Base-by-base conservation (phyloP, 257 asterid genomes). In the Solanum chiquidenum region DNA sequence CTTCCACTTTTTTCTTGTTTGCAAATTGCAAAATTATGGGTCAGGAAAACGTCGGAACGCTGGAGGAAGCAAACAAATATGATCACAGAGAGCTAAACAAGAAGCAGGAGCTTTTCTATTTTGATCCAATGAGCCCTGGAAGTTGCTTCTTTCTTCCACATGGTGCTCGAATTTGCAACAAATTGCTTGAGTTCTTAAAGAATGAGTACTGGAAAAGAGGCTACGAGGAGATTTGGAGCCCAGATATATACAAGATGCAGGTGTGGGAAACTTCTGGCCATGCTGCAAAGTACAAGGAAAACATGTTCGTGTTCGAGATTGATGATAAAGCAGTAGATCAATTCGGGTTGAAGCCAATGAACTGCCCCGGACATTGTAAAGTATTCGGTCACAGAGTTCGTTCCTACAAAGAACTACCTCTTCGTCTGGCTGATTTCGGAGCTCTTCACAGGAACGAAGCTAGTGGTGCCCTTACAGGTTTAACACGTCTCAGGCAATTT, bases 231-330 rank as follows among this genome's bases (percentile, higher is more conserved):
- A 98, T 97, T 35, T 90, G 94, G 94, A 89, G 93, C 75, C 99
- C 99, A 74, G 96, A 96, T 91, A 94, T 97, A 95, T 96, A 92
- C 89, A 95, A 96, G 85, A 97, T 96, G 99, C 93, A 97, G 90
- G 91, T 96, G 33, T 96, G 98, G 99, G 99, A 97, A 92, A 93
- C 98, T 75, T 97, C 99, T 71, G 99, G 99, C 74, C 99, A 97
- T 92, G 99, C 99, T 91, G 98, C 98, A 52, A 95, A 97, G 87
- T 96, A 96, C 92, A 96, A 91, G 92, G 98, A 97, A 88, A 97
- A 96, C 88, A 96, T 97, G 98, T 96, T 97, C 88, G 90, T 97
- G 86, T 96, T 97, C 87, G 95, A 95, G 99, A 92, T 97, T 37
- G 69, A 94, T 46, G 99, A 97, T 88, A 94, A 95, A 87, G 97